Evolutionary conservation across 495 filamentous ascomycete genomes (phyloP), one percentile per base, ranked within the genome.

Genomic region (Neurospora sp.): DNA sequence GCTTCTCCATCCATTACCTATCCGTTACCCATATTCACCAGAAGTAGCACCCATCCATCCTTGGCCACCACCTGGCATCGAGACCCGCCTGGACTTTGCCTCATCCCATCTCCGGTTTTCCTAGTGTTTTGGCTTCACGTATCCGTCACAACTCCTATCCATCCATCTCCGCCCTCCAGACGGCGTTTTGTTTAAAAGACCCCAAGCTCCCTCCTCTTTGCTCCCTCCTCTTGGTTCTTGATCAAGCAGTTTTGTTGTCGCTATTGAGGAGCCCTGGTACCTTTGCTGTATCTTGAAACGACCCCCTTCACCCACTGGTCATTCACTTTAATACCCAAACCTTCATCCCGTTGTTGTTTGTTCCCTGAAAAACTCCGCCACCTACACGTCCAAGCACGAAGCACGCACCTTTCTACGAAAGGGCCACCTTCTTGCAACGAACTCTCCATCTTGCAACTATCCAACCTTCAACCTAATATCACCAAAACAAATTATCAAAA

Each of bases 191-290:
- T 77, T 79, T 78, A 77, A 69, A 77, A 73, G 70, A 76, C 20
- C 37, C 68, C 42, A 65, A 70, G 48, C 77, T 72, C 77, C 76
- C 35, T 65, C 27, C 27, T 37, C 14, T 35, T 27, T 65, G 53
- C 53, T 65, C 27, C 27, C 27, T 37, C 53, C 70, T 71, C 3
- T 70, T 42, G 44, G 16, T 53, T 68, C 48, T 68, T 71, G 69
- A 69, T 12, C 68, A 42, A 76, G 79, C 77, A 80, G 74, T 78
- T 82, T 81, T 82, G 80, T 73, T 65, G 80, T 80, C 79, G 80
- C 78, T 82, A 82, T 77, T 80, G 70, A 82, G 79, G 80, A 81
- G 78, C 73, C 70, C 48, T 59, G 79, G 79, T 79, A 81, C 78
- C 42, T 79, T 79, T 69, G 69, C 72, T 71, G 78, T 82, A 77